These are phyloP conservation scores for Venturia effusa DNA, from an alignment of 2,329 filamentous ascomycete species.

Conservation along the genomic window DNA sequence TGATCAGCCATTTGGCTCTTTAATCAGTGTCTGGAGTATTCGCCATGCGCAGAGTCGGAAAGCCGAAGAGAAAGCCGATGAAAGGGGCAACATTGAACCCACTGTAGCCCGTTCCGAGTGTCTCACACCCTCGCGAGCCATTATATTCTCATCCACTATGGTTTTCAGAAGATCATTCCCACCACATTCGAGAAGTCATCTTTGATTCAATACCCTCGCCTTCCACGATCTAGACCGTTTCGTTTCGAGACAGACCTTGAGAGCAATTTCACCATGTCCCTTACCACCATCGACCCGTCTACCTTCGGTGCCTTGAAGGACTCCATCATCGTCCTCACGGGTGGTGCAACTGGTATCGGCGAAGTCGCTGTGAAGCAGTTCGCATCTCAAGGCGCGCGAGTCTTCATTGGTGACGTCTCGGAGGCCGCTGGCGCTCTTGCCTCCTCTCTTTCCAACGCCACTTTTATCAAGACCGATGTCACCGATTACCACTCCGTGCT, in stretches of 20 bases:
- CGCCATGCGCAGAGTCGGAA: not conserved
- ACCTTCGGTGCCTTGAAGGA: not conserved
- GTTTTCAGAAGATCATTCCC: no score
- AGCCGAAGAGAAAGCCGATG: no score
- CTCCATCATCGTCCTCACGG: slow-evolving; percentile 18
- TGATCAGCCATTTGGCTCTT: not conserved
- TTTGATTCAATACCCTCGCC: no score
- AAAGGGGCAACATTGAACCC: no score
- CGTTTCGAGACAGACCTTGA: not conserved
- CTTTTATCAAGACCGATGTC: not conserved
- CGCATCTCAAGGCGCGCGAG: slow-evolving; percentile 40
- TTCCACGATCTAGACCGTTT: no score
- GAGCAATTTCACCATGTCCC: not conserved
- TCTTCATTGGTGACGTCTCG: slow-evolving; percentile 42
- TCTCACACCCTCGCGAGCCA: no score
- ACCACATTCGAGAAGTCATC: no score
- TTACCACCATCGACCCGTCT: not conserved
- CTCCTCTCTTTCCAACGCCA: not conserved
- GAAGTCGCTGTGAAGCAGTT: slow-evolving; percentile 43
- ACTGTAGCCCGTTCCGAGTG: no score
- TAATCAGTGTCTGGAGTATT: not conserved
- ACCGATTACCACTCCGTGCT: slow-evolving; percentile 15
- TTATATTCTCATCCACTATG: no score
- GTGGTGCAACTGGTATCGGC: slow-evolving; percentile 49
- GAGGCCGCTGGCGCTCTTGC: not conserved